Conservation (phyloP, 805 yeast genomes). For the Brettanomyces naardenensis region DNA sequence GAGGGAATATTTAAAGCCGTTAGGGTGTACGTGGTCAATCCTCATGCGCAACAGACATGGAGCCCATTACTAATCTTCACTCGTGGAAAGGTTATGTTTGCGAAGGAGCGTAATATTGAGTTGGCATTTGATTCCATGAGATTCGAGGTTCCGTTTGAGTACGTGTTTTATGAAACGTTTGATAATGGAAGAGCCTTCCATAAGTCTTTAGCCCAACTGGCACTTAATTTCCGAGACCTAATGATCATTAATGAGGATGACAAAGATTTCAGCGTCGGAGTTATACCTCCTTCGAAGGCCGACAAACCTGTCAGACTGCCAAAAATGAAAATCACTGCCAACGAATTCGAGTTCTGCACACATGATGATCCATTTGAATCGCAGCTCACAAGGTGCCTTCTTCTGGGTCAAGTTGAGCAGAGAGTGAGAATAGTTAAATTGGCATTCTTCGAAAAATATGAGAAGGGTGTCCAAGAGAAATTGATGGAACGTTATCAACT, state of each 20-base stretch:
- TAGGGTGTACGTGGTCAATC: slow-evolving; percentile 23
- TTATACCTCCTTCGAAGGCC: slow-evolving; percentile 24
- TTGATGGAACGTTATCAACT: slow-evolving; percentile 28
- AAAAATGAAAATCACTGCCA: slow-evolving; percentile 44
- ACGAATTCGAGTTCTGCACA: slow-evolving; percentile 51
- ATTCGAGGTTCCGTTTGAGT: slow-evolving; percentile 58
- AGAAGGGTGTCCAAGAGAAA: slow-evolving; percentile 9
- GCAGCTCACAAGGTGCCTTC: slow-evolving; percentile 55
- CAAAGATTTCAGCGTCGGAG: slow-evolving; percentile 25
- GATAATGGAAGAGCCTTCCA: slow-evolving; percentile 72
- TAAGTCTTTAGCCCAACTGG: slow-evolving; percentile 59
- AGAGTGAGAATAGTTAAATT: slow-evolving; percentile 45
- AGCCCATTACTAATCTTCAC: slow-evolving; percentile 18
- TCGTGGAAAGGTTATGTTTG: slow-evolving; percentile 10
- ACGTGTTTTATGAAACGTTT: slow-evolving; percentile 66
- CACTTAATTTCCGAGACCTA: slow-evolving; percentile 17
- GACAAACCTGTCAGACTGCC: slow-evolving; percentile 45
- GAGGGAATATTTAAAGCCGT: slow-evolving; percentile 16
- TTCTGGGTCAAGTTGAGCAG: slow-evolving; percentile 64
- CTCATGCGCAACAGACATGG: slow-evolving; percentile 21
- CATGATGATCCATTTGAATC: slow-evolving; percentile 91
- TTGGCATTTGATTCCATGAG: slow-evolving; percentile 19
- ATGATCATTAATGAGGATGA: slow-evolving; percentile 15
- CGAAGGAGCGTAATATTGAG: slow-evolving; percentile 2
- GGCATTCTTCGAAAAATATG: slow-evolving; percentile 16